Evolutionary conservation across 768 basidiomycete genomes (phyloP).

Genomic region (Cystobasidium onofrii): DNA sequence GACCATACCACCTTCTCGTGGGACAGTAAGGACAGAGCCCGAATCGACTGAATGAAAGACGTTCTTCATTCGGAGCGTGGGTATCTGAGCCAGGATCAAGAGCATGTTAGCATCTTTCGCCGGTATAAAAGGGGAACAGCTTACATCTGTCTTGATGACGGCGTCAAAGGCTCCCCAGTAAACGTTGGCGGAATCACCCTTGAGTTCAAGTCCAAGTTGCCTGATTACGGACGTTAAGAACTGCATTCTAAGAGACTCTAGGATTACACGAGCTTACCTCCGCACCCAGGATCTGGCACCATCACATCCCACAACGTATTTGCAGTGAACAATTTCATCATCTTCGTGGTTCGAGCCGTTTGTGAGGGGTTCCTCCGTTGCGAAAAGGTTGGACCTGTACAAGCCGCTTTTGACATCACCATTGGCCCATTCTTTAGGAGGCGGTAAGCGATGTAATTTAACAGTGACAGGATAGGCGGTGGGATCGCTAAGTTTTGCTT

Average conservation of each 20-base stretch:
- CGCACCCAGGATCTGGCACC: slow-evolving; percentile 35
- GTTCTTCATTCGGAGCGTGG: slow-evolving; percentile 34
- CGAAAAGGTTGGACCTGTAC: slow-evolving; percentile 28
- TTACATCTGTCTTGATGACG: slow-evolving; percentile 25
- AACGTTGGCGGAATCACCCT: slow-evolving; percentile 34
- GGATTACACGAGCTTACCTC: not conserved
- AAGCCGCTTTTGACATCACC: slow-evolving; percentile 31
- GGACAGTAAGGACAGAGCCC: slow-evolving; percentile 32
- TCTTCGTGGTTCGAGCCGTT: not conserved
- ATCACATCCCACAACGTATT: slow-evolving; percentile 34
- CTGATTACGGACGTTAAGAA: not conserved
- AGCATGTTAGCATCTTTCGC: too few species aligned
- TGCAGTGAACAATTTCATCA: slow-evolving; percentile 30
- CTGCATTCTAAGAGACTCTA: too few species aligned
- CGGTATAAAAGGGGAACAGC: too few species aligned
- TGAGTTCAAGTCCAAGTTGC: slow-evolving; percentile 32
- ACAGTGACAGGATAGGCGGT: slow-evolving; percentile 30
- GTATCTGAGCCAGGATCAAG: too few species aligned
- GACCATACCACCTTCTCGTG: slow-evolving; percentile 30
- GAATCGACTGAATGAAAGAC: slow-evolving; percentile 20
- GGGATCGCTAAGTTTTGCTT: not conserved
- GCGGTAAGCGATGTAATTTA: slow-evolving; percentile 21
- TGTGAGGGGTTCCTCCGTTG: slow-evolving; percentile 32
- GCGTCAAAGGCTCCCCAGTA: slow-evolving; percentile 36
- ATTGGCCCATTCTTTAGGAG: slow-evolving; percentile 31